Evolutionary conservation across 1,284 basidiomycete species (phyloP).

Genomic region (Leccinum glutinopallens): DNA sequence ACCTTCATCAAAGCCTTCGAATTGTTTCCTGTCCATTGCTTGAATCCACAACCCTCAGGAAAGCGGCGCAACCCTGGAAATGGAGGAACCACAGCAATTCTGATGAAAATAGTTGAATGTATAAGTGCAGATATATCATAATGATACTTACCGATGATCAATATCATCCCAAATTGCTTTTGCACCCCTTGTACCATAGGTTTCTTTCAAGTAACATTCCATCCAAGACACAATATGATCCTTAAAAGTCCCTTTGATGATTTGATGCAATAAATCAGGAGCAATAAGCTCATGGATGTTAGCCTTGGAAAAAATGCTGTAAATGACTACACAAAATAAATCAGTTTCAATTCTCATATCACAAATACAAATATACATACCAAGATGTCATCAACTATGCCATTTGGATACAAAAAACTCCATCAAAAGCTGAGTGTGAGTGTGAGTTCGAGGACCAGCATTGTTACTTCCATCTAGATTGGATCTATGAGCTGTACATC

Average conservation of each 20-base stretch:
- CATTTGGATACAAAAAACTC: background rate
- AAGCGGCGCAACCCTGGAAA: background rate
- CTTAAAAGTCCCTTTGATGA: background rate
- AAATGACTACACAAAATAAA: background rate
- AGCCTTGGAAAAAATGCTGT: background rate
- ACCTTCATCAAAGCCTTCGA: slow-evolving; percentile 4
- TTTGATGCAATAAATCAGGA: background rate
- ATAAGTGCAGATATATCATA: too few relatives aligned
- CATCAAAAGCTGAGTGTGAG: background rate
- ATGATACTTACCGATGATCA: background rate
- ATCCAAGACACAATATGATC: background rate
- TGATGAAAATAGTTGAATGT: too few relatives aligned
- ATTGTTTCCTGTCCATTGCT: slow-evolving; percentile 2
- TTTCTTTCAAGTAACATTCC: background rate
- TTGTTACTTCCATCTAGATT: background rate
- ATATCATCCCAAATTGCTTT: slow-evolving; percentile 1
- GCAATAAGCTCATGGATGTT: slow-evolving; percentile 1
- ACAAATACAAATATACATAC: background rate
- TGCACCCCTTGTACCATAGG: background rate
- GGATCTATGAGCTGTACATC: slow-evolving; percentile 2
- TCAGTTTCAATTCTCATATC: background rate
- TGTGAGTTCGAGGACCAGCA: background rate
- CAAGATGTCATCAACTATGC: background rate
- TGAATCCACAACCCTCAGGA: background rate
- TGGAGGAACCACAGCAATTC: background rate